These are phyloP conservation scores for Gracilaria gracilis DNA, from an alignment of 23 red algal genomes.

Conservation along the genomic window DNA sequence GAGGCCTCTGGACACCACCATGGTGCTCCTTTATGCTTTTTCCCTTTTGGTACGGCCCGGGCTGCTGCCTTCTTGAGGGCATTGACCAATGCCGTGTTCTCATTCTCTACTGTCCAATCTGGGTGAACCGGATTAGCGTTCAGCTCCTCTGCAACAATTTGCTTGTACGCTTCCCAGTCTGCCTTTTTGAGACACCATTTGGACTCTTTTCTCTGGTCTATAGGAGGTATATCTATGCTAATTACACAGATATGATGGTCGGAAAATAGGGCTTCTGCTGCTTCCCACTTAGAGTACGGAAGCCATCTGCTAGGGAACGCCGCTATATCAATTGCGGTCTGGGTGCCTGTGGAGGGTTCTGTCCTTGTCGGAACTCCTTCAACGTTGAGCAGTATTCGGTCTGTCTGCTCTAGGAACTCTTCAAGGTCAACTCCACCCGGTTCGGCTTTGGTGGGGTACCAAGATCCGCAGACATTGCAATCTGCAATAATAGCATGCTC, in stretches of 20 bases:
- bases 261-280: background rate
- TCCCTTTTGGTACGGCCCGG: background rate
- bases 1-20: slow-evolving; percentile 8
- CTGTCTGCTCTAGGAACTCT: too few species aligned
- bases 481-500: too few species aligned
- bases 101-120: background rate
- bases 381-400: background rate
- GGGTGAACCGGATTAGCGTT: background rate
- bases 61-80: background rate
- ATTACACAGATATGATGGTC: background rate
- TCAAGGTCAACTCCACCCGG: too few species aligned
- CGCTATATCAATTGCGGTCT: background rate
- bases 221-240: background rate
- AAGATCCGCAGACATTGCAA: too few species aligned
- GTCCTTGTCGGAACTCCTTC: background rate
- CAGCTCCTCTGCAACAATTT: background rate
- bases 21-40: background rate
- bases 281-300: background rate
- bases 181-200: background rate
- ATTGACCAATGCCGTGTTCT: background rate
- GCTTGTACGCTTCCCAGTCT: background rate
- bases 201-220: background rate
- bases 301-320: background rate
- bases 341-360: background rate
- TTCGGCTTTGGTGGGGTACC: too few species aligned